Evolutionary conservation across 2,329 filamentous ascomycete genomes (phyloP).

Genomic region (Lojkania enalia): DNA sequence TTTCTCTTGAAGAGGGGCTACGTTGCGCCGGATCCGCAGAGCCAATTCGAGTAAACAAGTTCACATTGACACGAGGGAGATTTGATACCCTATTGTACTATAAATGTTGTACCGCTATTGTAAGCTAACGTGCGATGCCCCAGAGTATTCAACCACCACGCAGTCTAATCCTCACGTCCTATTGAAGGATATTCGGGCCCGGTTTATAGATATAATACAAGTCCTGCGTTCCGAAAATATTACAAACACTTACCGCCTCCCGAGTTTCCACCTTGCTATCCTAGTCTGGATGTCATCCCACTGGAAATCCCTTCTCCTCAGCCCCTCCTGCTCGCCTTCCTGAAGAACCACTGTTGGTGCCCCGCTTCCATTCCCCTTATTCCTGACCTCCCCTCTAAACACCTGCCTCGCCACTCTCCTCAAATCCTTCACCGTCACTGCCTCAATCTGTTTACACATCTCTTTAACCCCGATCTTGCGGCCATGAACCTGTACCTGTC

Average conservation of each 20-base stretch:
- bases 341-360: conserved; percentile 93
- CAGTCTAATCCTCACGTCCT: too few species aligned
- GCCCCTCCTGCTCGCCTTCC: conserved; percentile 77
- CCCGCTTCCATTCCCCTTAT: conserved; percentile 76
- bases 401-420: conserved; percentile 78
- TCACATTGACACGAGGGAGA: background rate
- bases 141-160: too few species aligned
- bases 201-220: too few species aligned
- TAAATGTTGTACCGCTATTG: too few species aligned
- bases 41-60: conserved; percentile 27
- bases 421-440: conserved; percentile 77
- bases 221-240: too few species aligned
- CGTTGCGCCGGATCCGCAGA: conserved; percentile 45
- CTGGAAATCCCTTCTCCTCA: conserved; percentile 67
- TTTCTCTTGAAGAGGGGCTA: conserved; percentile 51
- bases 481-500: conserved; percentile 96
- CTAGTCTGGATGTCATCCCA: conserved; percentile 92
- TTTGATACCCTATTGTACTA: too few species aligned
- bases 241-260: conserved; percentile 58
- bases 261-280: conserved; percentile 82
- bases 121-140: too few species aligned
- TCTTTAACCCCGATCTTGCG: conserved; percentile 87
- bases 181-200: too few species aligned
- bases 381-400: conserved; percentile 75
- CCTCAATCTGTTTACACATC: conserved; percentile 88